Conservation (phyloP, 2,329 filamentous ascomycete genomes). For the Colletotrichum spinosum region DNA sequence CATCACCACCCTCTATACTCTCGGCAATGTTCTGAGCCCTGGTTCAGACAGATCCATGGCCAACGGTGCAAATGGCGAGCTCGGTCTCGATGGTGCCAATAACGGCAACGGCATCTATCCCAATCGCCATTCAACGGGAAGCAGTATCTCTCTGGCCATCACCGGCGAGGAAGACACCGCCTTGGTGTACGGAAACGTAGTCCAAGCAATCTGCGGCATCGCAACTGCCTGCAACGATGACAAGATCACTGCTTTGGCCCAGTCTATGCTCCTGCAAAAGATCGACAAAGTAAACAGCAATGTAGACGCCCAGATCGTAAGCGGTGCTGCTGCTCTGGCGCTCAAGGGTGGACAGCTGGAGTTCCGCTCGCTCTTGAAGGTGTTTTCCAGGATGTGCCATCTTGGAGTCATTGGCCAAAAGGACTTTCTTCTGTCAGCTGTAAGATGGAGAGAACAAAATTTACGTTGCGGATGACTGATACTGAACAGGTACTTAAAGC, state of each 20-base stretch:
- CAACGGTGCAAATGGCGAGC: constrained; percentile 63
- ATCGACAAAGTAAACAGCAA: constrained; percentile 83
- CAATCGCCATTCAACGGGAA: constrained; percentile 73
- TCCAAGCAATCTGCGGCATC: constrained; percentile 95
- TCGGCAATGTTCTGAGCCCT: constrained; percentile 94
- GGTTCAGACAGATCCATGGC: constrained; percentile 66
- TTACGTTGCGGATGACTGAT: background rate
- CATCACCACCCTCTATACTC: constrained; percentile 93
- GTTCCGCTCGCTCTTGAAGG: constrained; percentile 86
- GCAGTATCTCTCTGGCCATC: constrained; percentile 81
- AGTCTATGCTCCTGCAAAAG: constrained; percentile 97
- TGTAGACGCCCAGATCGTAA: constrained; percentile 88
- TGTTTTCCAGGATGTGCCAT: constrained; percentile 81
- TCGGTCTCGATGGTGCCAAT: constrained; percentile 44
- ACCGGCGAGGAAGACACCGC: constrained; percentile 83
- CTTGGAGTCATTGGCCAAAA: constrained; percentile 79
- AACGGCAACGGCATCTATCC: constrained; percentile 58
- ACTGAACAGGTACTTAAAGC: constrained; percentile 75
- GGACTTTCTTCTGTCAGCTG: constrained; percentile 75
- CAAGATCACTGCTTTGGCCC: constrained; percentile 91
- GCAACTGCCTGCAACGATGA: constrained; percentile 84
- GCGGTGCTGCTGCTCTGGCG: constrained; percentile 82
- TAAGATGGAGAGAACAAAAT: constrained; percentile 54
- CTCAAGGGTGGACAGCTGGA: constrained; percentile 83
- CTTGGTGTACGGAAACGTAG: constrained; percentile 84